phyloP scores from a whole-genome alignment of 192 early-diverging fungal genomes.

The Backusella sp. region DNA sequence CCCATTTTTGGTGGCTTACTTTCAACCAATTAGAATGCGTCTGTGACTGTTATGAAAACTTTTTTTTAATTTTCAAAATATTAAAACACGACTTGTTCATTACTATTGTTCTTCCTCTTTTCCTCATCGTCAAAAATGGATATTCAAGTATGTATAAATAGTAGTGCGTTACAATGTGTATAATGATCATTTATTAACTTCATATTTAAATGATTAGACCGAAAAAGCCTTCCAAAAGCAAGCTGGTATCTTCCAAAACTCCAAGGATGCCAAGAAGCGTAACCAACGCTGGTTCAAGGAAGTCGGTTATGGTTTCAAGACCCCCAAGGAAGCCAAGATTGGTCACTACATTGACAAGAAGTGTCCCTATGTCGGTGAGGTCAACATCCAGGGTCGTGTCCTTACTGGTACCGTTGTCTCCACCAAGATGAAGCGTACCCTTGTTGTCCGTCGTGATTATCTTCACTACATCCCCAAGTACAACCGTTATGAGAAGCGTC shows the following conservation, averaged over 20 bases:
- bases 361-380: constrained; percentile 97
- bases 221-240: constrained; percentile 98
- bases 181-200: background rate
- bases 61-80: background rate
- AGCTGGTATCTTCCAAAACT: constrained; percentile 90
- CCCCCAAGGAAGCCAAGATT: constrained; percentile 94
- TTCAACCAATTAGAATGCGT: background rate
- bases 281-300: constrained; percentile 96
- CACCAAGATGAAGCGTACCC: constrained; percentile 99
- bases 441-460: constrained; percentile 98
- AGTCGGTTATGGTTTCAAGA: constrained; percentile 98
- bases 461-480: constrained; percentile 99
- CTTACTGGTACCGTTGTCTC: constrained; percentile 88
- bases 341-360: constrained; percentile 99
- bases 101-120: constrained; percentile 1
- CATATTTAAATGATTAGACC: constrained; percentile 50
- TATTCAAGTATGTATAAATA: constrained; percentile 4
- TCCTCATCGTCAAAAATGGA: constrained; percentile 13
- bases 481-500: constrained; percentile 99
- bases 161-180: background rate
- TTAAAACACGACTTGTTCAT: background rate
- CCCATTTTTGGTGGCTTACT: background rate
- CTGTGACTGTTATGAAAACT: background rate
- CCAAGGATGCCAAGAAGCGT: constrained; percentile 69
- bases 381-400: constrained; percentile 96